Evolutionary conservation across 106 monocot genomes (phyloP).

Genomic region (Dendrobium nobile): DNA sequence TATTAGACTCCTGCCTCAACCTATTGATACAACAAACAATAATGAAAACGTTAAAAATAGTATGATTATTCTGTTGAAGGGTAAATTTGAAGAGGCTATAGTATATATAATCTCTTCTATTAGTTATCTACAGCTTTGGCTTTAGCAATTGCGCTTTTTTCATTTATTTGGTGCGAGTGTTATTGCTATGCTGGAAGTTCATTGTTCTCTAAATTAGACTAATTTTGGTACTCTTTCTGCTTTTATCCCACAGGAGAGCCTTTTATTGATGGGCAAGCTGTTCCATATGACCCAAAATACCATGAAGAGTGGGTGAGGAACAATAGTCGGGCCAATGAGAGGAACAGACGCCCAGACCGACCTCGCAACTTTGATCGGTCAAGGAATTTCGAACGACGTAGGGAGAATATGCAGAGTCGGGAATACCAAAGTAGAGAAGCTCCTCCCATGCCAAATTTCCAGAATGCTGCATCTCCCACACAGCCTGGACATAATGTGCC

Average conservation of each 20-base stretch:
- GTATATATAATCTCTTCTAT: no score
- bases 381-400: conserved; percentile 77
- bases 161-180: no score
- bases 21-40: no score
- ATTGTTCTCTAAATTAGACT: not conserved
- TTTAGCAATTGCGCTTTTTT: no score
- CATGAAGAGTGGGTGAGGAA: conserved; percentile 81
- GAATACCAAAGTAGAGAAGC: conserved; percentile 33
- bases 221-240: no score
- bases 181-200: not conserved
- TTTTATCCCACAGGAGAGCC: conserved; percentile 57
- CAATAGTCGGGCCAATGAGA: conserved; percentile 71
- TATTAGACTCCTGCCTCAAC: no score
- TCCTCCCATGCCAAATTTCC: conserved; percentile 12
- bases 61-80: no score
- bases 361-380: conserved; percentile 85
- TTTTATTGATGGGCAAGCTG: conserved; percentile 87
- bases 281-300: conserved; percentile 89
- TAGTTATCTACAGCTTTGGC: no score
- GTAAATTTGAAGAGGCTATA: no score
- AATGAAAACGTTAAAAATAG: no score
- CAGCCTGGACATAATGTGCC: not conserved
- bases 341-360: conserved; percentile 78
- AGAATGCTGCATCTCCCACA: conserved; percentile 9
- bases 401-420: conserved; percentile 66